Conservation (phyloP, 352 stramenopile species). For the Pythium monospermum region DNA sequence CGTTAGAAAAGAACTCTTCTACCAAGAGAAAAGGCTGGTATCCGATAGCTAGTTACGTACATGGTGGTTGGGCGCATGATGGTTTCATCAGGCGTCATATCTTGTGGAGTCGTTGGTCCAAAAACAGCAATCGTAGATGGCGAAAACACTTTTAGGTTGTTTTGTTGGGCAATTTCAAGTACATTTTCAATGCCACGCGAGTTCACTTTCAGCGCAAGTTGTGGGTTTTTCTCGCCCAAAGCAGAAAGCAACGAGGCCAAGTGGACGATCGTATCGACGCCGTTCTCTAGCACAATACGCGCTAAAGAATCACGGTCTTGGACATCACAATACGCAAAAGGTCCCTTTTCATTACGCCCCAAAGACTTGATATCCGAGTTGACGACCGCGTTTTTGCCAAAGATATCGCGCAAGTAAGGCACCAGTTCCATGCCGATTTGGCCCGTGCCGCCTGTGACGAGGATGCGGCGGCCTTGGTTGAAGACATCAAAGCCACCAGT, state of each 20-base stretch:
- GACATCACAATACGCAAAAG: slow-evolving; percentile 83
- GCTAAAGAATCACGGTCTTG: slow-evolving; percentile 66
- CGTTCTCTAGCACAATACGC: slow-evolving; percentile 84
- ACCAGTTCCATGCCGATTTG: slow-evolving; percentile 87
- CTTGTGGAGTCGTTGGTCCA: slow-evolving; percentile 78
- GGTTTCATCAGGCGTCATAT: slow-evolving; percentile 83
- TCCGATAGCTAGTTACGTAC: too few relatives aligned
- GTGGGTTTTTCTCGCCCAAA: slow-evolving; percentile 87
- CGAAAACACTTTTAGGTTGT: slow-evolving; percentile 86
- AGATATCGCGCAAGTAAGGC: slow-evolving; percentile 63
- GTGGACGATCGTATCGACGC: slow-evolving; percentile 88
- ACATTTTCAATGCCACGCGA: slow-evolving; percentile 87
- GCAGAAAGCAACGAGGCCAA: slow-evolving; percentile 88
- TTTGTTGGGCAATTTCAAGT: slow-evolving; percentile 83
- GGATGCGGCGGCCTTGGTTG: slow-evolving; percentile 52
- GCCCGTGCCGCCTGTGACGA: slow-evolving; percentile 75
- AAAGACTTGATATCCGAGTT: slow-evolving; percentile 80
- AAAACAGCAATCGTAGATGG: slow-evolving; percentile 91
- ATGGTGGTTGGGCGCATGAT: slow-evolving; percentile 92
- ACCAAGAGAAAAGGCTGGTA: too few relatives aligned
- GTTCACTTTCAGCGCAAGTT: slow-evolving; percentile 87
- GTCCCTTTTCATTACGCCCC: slow-evolving; percentile 37
- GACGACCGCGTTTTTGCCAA: slow-evolving; percentile 55
- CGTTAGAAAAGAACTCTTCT: too few relatives aligned
- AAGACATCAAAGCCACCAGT: slow-evolving; percentile 50